Percentiles rank a stretch among this genome's conserved stretches.
phyloP scores from a whole-genome alignment of 495 filamentous ascomycete genomes.

The Aspergillus heteromorphus region DNA sequence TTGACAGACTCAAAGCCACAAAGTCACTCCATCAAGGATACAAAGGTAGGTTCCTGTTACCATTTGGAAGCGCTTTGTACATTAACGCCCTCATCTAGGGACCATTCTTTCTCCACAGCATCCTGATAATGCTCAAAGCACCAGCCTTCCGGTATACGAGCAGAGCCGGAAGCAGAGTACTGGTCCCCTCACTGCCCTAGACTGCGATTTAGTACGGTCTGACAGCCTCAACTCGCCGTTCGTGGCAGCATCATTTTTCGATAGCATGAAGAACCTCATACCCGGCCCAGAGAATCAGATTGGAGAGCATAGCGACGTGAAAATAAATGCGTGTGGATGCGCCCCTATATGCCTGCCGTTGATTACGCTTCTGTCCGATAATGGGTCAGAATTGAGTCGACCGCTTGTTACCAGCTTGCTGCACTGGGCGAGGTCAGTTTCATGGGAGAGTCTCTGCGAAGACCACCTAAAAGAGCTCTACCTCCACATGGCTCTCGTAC shows the following conservation, averaged over 20 bases:
- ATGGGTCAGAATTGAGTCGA: neutral
- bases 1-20: neutral
- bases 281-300: too few relatives aligned
- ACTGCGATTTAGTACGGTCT: too few relatives aligned
- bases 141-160: too few relatives aligned
- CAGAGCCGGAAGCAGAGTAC: too few relatives aligned
- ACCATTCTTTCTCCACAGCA: too few relatives aligned
- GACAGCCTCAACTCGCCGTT: too few relatives aligned
- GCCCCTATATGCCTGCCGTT: neutral
- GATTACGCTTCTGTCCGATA: neutral
- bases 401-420: neutral
- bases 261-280: too few relatives aligned
- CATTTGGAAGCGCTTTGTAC: neutral
- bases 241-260: too few relatives aligned
- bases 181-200: too few relatives aligned
- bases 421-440: neutral
- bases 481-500: neutral
- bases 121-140: too few relatives aligned
- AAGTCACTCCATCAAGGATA: neutral
- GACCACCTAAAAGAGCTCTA: neutral
- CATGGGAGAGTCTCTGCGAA: neutral
- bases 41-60: neutral
- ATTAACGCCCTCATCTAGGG: too few relatives aligned
- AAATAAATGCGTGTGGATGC: neutral
- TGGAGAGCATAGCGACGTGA: too few relatives aligned